Base-by-base conservation (phyloP, 2,329 filamentous ascomycete species). In the Zasmidium angulare region DNA sequence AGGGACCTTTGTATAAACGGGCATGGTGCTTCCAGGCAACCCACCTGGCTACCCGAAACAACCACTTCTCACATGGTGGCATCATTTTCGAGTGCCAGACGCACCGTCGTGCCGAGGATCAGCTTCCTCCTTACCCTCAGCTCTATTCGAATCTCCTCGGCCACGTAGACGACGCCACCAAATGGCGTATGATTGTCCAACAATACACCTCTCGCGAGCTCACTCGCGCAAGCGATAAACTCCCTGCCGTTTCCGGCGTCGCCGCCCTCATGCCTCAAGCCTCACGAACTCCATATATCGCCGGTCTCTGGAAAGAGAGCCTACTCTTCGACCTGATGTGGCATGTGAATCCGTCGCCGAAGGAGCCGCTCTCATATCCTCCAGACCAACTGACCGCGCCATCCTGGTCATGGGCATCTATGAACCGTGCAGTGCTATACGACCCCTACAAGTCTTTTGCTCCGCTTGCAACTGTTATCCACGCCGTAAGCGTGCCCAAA, bases 11-110 rank as follows among this genome's bases (percentile, higher is more conserved):
- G 6, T 60, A 53, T 43, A 51, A 43, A 17, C 48, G 58, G 31
- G 58, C 58, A 3, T 60, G 58, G 58, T 52, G 48, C n/a, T 60
- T 60, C 43, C 58, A 60, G 56, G 58, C 57, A 46, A n/a, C 50
- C 11, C 50, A 48, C 31, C 40, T 60, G 9, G 43, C 53, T 4
- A 23, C 29, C 3, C 53, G 58, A n/a, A 57, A 47, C 7, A 23
- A 57, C 6, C 53, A 56, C 54, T 60, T 49, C 46, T 22, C 40
- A 2, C 26, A 49, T n/a, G 50, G 50, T 12, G 20, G 50, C 17
- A 49, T 56, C 20, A 51, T 52, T n/a, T 60, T 56, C 49, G 54
- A 60, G 56, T 60, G 58, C 21, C 36, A 46, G 14, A 57, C 58
- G 20, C 54, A 60, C 46, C 53, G 54, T 43, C 50, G 54, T 11